Evolutionary conservation across 345 rosid genomes (phyloP).

Genomic region (Noccaea caerulescens): DNA sequence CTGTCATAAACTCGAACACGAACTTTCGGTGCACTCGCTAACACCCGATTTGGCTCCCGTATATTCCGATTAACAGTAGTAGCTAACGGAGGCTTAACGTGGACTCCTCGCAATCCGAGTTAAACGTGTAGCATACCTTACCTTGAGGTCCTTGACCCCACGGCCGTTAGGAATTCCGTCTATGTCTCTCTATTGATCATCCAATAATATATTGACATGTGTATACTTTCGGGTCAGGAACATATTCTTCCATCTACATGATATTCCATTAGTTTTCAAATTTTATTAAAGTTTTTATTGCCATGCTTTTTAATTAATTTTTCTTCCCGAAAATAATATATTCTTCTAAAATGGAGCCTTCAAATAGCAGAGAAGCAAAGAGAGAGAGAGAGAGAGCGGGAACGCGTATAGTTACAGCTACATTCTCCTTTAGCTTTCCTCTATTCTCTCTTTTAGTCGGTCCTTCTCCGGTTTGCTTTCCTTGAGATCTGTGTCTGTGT

Average conservation of each 20-base stretch:
- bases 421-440: constrained; percentile 36
- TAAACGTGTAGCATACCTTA: constrained; percentile 25
- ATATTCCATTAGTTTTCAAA: constrained; percentile 6
- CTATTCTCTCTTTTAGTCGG: constrained; percentile 11
- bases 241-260: constrained; percentile 34
- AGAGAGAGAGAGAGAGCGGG: constrained; percentile 50
- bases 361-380: constrained; percentile 46
- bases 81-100: constrained; percentile 46
- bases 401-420: constrained; percentile 45
- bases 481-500: constrained; percentile 49
- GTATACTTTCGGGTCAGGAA: constrained; percentile 26
- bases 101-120: constrained; percentile 41
- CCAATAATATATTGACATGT: constrained; percentile 37
- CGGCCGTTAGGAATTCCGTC: constrained; percentile 52
- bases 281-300: background rate
- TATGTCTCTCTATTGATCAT: constrained; percentile 5
- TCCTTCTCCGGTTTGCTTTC: constrained; percentile 10
- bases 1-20: constrained; percentile 34
- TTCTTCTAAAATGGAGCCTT: constrained; percentile 45
- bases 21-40: constrained; percentile 21
- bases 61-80: constrained; percentile 27
- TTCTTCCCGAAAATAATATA: background rate
- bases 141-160: constrained; percentile 33
- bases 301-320: background rate
- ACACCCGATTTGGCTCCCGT: constrained; percentile 29